Evolutionary conservation across 768 basidiomycete species (phyloP).

Genomic region (Coprinopsis sp.): DNA sequence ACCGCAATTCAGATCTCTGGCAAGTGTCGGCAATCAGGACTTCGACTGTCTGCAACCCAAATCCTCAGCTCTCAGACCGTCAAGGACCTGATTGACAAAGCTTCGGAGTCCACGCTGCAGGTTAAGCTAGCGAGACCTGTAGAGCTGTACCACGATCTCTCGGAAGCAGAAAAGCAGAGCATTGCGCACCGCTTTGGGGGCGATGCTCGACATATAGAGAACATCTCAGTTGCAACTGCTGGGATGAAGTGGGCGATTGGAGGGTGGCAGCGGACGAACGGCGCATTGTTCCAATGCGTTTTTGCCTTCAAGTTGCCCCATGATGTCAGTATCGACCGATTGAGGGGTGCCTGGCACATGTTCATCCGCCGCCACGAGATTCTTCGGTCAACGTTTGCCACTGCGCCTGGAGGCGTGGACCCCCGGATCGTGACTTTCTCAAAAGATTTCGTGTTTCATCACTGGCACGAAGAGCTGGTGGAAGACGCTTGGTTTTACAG

Average conservation of each 20-base stretch:
- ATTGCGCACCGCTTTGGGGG: conserved; percentile 18
- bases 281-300: conserved; percentile 38
- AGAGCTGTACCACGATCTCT: conserved; percentile 1
- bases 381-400: conserved; percentile 40
- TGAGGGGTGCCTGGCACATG: conserved; percentile 33
- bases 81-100: background rate
- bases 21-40: conserved; percentile 33
- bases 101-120: background rate
- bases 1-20: conserved; percentile 42
- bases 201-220: conserved; percentile 16
- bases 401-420: conserved; percentile 18
- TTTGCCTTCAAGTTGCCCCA: conserved; percentile 35
- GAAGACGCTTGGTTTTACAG: conserved; percentile 12
- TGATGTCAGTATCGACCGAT: conserved; percentile 22
- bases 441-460: conserved; percentile 8
- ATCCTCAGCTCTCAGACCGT: conserved; percentile 35
- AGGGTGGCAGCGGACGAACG: conserved; percentile 39
- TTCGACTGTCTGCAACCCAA: conserved; percentile 32
- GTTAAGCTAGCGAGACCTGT: background rate
- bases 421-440: conserved; percentile 25
- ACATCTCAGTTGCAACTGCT: conserved; percentile 21
- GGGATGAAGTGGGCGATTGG: conserved; percentile 37
- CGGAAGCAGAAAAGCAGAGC: conserved; percentile 15
- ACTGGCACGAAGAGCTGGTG: conserved; percentile 21
- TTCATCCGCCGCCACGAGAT: conserved; percentile 33